These are phyloP conservation scores for Henningerozyma blattae DNA, from an alignment of 805 yeast species.

Conservation along the genomic window DNA sequence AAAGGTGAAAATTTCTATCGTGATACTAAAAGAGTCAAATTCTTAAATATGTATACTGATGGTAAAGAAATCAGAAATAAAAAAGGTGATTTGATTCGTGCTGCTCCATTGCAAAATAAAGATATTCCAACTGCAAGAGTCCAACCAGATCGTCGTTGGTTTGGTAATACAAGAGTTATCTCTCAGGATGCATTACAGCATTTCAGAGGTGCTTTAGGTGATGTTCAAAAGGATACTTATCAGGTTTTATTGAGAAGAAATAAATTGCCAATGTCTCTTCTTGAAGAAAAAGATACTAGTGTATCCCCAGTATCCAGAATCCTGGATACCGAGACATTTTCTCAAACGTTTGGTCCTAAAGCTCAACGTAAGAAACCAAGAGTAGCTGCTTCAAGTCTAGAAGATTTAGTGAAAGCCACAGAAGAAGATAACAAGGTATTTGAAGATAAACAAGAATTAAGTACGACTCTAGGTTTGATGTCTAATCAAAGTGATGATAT, in stretches of 20 bases:
- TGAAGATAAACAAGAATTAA: constrained; percentile 67
- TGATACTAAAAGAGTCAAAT: constrained; percentile 87
- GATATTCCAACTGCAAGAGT: constrained; percentile 86
- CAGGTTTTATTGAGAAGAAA: constrained; percentile 81
- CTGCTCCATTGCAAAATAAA: constrained; percentile 79
- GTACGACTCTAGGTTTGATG: constrained; percentile 70
- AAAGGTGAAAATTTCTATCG: constrained; percentile 95
- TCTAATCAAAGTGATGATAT: constrained; percentile 43
- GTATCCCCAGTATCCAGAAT: constrained; percentile 72
- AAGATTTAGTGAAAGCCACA: constrained; percentile 58
- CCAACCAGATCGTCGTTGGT: constrained; percentile 95
- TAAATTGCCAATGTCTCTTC: constrained; percentile 87
- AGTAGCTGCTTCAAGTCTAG: constrained; percentile 62
- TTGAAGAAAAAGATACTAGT: constrained; percentile 73
- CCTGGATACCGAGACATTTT: constrained; percentile 78
- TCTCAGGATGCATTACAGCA: constrained; percentile 93
- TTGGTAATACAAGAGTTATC: constrained; percentile 93
- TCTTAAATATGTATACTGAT: constrained; percentile 82
- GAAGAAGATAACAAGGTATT: constrained; percentile 43
- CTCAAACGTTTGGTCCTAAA: constrained; percentile 84
- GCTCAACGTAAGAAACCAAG: constrained; percentile 88
- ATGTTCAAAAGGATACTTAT: constrained; percentile 67
- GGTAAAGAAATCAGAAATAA: constrained; percentile 84
- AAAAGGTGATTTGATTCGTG: constrained; percentile 73
- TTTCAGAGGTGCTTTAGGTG: constrained; percentile 89